phyloP scores from a whole-genome alignment of 257 asterid species.

The Avicennia marina region DNA sequence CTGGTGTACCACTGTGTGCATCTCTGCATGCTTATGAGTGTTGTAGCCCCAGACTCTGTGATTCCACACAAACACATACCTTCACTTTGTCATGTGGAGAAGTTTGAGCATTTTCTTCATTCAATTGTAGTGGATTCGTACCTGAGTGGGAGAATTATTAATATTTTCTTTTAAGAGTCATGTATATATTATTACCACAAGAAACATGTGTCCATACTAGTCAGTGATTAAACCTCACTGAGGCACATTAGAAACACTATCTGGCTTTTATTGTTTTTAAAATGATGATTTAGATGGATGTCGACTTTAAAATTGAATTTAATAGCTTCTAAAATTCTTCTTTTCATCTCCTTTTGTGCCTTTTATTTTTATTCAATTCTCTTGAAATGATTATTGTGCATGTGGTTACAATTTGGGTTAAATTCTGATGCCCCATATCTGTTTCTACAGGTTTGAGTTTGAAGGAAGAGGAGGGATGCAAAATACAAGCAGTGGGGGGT shows the following conservation, averaged over 20 bases:
- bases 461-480: slow-evolving; percentile 13
- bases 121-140: neutral
- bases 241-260: neutral
- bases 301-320: neutral
- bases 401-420: neutral
- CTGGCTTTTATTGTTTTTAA: no score
- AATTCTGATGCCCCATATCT: neutral
- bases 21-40: neutral
- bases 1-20: no score
- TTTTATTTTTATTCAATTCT: neutral
- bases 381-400: neutral
- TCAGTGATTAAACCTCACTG: neutral
- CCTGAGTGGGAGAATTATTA: neutral
- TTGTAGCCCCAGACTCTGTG: no score
- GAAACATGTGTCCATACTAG: neutral
- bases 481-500: slow-evolving; percentile 8
- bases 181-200: neutral
- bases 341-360: neutral
- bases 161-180: neutral
- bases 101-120: neutral
- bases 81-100: no score
- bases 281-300: no score
- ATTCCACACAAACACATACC: no score
- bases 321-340: neutral
- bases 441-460: slow-evolving; percentile 19